These are phyloP conservation scores for Sporothrix mexicana DNA, from an alignment of 2,329 filamentous ascomycete genomes.

Conservation along the genomic window DNA sequence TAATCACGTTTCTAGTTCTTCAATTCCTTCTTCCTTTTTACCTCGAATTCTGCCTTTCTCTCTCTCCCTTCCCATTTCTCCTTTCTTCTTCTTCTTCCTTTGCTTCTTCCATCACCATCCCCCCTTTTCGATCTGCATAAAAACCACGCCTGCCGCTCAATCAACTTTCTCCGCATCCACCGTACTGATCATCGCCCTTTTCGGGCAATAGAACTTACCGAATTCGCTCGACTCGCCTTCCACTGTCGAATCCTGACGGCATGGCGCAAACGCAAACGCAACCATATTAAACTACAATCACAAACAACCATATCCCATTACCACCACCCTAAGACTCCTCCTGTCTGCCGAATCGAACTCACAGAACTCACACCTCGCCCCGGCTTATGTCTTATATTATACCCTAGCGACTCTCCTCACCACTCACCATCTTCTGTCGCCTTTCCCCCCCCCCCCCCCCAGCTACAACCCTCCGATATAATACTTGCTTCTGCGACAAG, in stretches of 20 bases:
- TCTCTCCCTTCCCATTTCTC: not conserved
- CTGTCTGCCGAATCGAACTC: too few species aligned
- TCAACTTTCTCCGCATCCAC: not conserved
- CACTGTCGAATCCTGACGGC: not conserved
- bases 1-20: not conserved
- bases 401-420: too few species aligned
- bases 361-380: too few species aligned
- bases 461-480: not conserved
- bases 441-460: constrained; percentile 17
- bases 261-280: not conserved
- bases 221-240: not conserved
- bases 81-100: constrained; percentile 5
- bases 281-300: not conserved
- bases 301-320: constrained; percentile 2
- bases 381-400: too few species aligned
- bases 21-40: not conserved
- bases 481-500: constrained; percentile 21
- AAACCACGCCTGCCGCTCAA: not conserved
- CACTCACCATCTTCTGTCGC: not conserved
- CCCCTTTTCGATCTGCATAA: not conserved
- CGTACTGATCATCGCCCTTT: not conserved
- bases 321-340: not conserved
- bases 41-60: not conserved
- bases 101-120: not conserved
- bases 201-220: not conserved